phyloP scores from a whole-genome alignment of 192 early-diverging fungal species.

The Obelidium mucronatum region DNA sequence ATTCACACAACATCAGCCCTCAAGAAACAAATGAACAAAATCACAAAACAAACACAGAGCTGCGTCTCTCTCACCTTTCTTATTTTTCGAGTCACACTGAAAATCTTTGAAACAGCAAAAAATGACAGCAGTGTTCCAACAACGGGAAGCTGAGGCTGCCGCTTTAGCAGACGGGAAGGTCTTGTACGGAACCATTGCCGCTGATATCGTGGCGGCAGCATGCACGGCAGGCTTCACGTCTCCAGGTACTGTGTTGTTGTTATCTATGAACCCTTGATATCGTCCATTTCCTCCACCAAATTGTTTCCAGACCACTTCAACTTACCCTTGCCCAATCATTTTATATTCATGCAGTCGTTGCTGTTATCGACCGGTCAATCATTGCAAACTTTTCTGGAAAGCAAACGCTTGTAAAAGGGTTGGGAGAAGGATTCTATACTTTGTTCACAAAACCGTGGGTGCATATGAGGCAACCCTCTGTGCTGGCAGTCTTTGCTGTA shows the following conservation, averaged over 20 bases:
- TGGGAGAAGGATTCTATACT: slow-evolving; percentile 35
- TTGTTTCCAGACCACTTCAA: neutral
- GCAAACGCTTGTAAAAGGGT: slow-evolving; percentile 38
- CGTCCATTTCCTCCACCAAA: neutral
- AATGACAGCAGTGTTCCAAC: neutral
- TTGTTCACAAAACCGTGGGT: slow-evolving; percentile 42
- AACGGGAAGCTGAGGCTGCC: neutral
- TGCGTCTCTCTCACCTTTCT: too few species aligned
- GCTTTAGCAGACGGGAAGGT: neutral
- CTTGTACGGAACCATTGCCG: neutral
- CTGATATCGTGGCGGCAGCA: slow-evolving; percentile 24
- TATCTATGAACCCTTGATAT: neutral
- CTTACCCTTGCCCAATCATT: neutral
- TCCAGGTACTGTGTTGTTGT: neutral
- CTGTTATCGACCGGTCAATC: slow-evolving; percentile 57
- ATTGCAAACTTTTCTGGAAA: slow-evolving; percentile 54
- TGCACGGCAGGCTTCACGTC: slow-evolving; percentile 27
- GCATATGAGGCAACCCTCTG: slow-evolving; percentile 47
- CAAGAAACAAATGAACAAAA: too few species aligned
- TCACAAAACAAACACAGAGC: too few species aligned
- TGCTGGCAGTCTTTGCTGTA: slow-evolving; percentile 46
- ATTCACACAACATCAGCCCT: too few species aligned
- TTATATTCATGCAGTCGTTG: slow-evolving; percentile 36
- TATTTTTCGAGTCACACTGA: too few species aligned
- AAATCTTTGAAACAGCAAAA: too few species aligned